These are phyloP conservation scores for Akanthomyces muscarius DNA, from an alignment of 2,329 filamentous ascomycete genomes.

Conservation along the genomic window DNA sequence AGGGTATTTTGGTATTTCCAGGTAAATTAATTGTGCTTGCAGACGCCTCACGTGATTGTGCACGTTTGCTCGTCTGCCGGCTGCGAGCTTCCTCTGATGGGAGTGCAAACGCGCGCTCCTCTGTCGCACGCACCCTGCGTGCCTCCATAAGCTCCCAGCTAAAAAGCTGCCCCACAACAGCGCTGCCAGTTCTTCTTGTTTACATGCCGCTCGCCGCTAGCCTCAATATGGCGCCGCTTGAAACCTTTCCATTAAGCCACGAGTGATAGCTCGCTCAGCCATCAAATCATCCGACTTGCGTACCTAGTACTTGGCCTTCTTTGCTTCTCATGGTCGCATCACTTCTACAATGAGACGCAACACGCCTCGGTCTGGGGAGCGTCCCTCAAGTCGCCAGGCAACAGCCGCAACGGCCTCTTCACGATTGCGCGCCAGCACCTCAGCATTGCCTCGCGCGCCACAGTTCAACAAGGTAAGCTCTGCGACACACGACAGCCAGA, in stretches of 20 bases:
- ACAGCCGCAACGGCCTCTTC: slow-evolving; percentile 29
- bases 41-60: slow-evolving; percentile 7
- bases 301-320: slow-evolving; percentile 9
- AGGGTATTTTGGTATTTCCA: neutral
- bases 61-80: slow-evolving; percentile 1
- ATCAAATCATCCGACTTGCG: slow-evolving; percentile 19
- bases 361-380: slow-evolving; percentile 32
- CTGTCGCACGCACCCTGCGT: neutral
- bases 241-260: neutral
- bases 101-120: neutral
- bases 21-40: neutral
- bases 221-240: neutral
- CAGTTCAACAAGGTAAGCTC: slow-evolving; percentile 27
- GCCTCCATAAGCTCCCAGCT: neutral
- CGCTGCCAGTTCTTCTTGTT: neutral
- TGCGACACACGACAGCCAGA: neutral
- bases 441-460: slow-evolving; percentile 32
- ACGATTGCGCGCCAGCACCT: slow-evolving; percentile 35
- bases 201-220: neutral
- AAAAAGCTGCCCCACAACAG: slow-evolving; percentile 6
- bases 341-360: slow-evolving; percentile 31
- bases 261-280: neutral
- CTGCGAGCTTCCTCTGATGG: neutral
- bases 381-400: slow-evolving; percentile 26
- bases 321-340: slow-evolving; percentile 4